phyloP scores from a whole-genome alignment of 2,329 filamentous ascomycete genomes.

The Cephalotrichum gorgonifer region DNA sequence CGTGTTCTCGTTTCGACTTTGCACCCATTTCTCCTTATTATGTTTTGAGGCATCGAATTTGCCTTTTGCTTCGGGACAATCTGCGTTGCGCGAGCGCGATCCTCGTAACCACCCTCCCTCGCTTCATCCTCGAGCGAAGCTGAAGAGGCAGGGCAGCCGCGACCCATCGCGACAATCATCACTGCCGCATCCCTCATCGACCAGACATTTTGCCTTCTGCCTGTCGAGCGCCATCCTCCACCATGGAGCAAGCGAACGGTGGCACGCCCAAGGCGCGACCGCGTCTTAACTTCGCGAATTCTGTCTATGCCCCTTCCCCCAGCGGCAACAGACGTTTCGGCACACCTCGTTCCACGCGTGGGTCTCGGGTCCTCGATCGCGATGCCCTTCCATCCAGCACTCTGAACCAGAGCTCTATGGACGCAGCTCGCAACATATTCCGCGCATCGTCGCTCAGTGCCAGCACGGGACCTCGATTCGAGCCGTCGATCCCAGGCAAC shows the following conservation, averaged over 20 bases:
- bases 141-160: neutral
- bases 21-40: neutral
- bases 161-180: slow-evolving; percentile 1
- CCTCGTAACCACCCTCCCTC: neutral
- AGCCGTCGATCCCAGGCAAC: slow-evolving; percentile 32
- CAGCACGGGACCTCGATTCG: slow-evolving; percentile 23
- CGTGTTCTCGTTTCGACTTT: neutral
- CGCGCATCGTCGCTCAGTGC: slow-evolving; percentile 23
- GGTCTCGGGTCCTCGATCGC: slow-evolving; percentile 15
- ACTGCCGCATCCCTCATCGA: neutral
- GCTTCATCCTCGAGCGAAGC: neutral
- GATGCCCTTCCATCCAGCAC: slow-evolving; percentile 17
- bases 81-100: neutral
- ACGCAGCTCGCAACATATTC: slow-evolving; percentile 30
- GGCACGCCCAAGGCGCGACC: slow-evolving; percentile 28
- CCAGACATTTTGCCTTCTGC: neutral
- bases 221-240: neutral
- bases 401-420: slow-evolving; percentile 23
- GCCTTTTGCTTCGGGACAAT: neutral
- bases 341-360: slow-evolving; percentile 23
- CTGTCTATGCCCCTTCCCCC: slow-evolving; percentile 20
- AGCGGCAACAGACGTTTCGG: slow-evolving; percentile 21
- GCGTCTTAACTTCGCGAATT: slow-evolving; percentile 32
- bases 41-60: neutral
- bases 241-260: slow-evolving; percentile 10